Base-by-base conservation (phyloP, 768 basidiomycete genomes). In the Lactarius sanguifluus region DNA sequence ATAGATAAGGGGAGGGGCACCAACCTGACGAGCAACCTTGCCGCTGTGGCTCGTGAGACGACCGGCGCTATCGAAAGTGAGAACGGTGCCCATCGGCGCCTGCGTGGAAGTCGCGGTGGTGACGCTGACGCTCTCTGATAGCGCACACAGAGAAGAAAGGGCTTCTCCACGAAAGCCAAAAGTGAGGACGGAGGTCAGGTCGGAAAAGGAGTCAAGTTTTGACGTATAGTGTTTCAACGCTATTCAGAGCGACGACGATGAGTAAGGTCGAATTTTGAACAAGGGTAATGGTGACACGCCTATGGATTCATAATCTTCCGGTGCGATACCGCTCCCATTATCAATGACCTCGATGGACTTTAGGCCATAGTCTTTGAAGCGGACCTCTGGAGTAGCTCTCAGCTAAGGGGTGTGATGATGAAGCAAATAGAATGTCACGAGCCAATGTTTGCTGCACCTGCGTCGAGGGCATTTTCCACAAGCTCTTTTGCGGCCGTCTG, bases 161-260 rank as follows among this genome's bases (percentile, higher is more conserved):
- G 97, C 97, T 77, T 99, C 97, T 18, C 97, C 97, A 43, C 97
- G 85, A 74, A 98, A 99, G 0, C 96, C 96, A 75, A 98, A 97
- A 0, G 94, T 94, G 6, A 78, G 77, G 12, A 98, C 85, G 0
- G 82, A 78, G 2, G 84, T 79, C 3, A 98, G 83, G 73, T 94
- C 92, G 4, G 84, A 77, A 72, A 89, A 94, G 0, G 86, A 83
- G 3, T 85, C 76, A 0, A 99, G 80, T 76, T 99, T 99, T 7
- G 96, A 98, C 0, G 96, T 99, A 73, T 94, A 86, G 72, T 97
- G 92, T 74, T 97, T 98, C 65, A 96, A 78, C 1, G 87, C 96
- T 96, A 66, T 28, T 57, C 18, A 38, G 7, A 64, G 28, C 20
- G 18, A 10, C 23, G 7, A 41, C 60, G 43, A 52, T 6, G 20